These are phyloP conservation scores for Penicillium polonicum DNA, from an alignment of 2,329 filamentous ascomycete species.

Conservation along the genomic window DNA sequence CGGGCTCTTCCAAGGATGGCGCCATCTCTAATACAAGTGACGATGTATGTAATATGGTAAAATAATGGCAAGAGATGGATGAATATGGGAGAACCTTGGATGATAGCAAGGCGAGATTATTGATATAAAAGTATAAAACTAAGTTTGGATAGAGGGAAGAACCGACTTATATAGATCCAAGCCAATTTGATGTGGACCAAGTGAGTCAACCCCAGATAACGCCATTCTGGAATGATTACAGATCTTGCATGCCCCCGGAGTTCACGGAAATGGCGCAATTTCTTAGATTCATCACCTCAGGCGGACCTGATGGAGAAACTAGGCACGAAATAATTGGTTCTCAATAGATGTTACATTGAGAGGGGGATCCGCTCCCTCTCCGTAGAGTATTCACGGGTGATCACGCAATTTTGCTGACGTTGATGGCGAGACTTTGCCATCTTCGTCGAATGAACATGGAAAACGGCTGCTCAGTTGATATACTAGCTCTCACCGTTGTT, in stretches of 20 bases:
- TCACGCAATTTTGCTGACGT: slow-evolving; percentile 28
- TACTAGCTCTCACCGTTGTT: slow-evolving; percentile 17
- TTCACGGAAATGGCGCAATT: slow-evolving; percentile 33
- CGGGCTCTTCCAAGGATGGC: slow-evolving; percentile 32
- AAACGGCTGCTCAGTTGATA: background rate
- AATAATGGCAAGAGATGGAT: background rate
- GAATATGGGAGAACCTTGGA: background rate
- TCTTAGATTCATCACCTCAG: slow-evolving; percentile 26
- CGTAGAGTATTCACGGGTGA: slow-evolving; percentile 15
- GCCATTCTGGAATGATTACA: slow-evolving; percentile 19
- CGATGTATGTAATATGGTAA: background rate
- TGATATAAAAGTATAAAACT: slow-evolving; percentile 6
- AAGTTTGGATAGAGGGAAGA: slow-evolving; percentile 2
- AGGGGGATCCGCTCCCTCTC: slow-evolving; percentile 3
- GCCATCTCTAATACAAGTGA: slow-evolving; percentile 26
- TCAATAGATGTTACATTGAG: background rate
- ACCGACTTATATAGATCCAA: slow-evolving; percentile 9
- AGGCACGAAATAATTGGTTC: background rate
- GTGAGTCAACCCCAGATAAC: slow-evolving; percentile 22
- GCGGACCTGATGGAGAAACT: background rate
- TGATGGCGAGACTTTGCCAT: slow-evolving; percentile 24
- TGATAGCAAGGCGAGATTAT: background rate
- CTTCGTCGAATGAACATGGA: slow-evolving; percentile 5
- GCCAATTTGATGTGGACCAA: background rate
- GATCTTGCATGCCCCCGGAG: slow-evolving; percentile 15